Conservation (phyloP, 306 rosid species). For the Hippophae gyantsensis region DNA sequence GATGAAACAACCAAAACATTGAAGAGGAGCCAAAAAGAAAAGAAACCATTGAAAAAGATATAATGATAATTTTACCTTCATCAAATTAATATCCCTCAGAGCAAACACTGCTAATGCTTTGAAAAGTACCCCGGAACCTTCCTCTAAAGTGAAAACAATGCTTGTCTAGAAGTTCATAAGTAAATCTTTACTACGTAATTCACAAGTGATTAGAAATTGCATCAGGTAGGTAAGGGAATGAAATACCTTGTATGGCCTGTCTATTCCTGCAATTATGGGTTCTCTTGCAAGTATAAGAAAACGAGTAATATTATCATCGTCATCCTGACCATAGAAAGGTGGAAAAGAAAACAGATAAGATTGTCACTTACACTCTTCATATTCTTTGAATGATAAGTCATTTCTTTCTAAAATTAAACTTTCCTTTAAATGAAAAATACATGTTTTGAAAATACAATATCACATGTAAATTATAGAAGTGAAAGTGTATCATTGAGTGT, state of each 20-base stretch:
- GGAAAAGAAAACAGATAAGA: background rate
- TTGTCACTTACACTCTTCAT: no score
- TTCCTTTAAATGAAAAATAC: no score
- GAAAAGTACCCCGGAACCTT: conserved; percentile 78
- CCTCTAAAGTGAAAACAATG: conserved; percentile 72
- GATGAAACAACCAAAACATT: conserved; percentile 11
- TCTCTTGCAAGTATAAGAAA: conserved; percentile 58
- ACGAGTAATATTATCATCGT: conserved; percentile 37
- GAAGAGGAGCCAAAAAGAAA: background rate
- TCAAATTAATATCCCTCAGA: conserved; percentile 59
- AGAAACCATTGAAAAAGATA: background rate
- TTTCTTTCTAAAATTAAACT: no score
- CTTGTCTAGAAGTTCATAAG: conserved; percentile 46
- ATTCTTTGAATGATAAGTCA: no score
- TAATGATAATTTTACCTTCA: conserved; percentile 38
- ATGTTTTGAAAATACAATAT: no score
- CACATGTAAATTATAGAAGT: no score
- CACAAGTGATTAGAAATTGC: conserved; percentile 1
- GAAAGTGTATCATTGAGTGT: no score
- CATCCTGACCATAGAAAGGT: conserved; percentile 35
- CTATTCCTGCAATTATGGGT: conserved; percentile 47
- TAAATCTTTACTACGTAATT: background rate
- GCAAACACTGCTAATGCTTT: conserved; percentile 89
- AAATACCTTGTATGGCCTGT: conserved; percentile 37
- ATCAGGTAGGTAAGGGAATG: conserved; percentile 8